Evolutionary conservation across 305 asterid genomes (phyloP), one percentile per base, ranked within the genome.

Genomic region (Solanum hybrid): DNA sequence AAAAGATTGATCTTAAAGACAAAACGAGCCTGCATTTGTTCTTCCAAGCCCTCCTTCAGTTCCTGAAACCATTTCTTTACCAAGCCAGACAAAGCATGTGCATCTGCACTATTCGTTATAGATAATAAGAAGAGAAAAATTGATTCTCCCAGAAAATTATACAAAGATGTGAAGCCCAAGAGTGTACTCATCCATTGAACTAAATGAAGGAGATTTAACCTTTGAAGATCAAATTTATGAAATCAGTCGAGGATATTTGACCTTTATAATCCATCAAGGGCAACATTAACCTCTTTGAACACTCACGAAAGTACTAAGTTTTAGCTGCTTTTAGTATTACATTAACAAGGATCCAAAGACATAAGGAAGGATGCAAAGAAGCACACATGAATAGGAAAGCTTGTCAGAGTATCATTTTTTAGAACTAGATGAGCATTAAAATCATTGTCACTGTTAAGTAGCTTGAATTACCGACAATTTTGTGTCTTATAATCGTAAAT

Each of bases 51-150:
- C 86, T 94, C 94, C 90, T 92, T 94, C 92, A 97, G 89, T 90
- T 97, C 98, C 91, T 69, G 98, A 86, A 94, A 91, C 99, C 99
- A 97, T 90, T 91, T 93, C 92, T 95, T 96, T 10, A 90, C 95
- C 89, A 97, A 94, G 90, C 94, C 93, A 88, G 91, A 89, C 89
- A 94, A 91, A 86, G 93, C 96, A 91, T 92, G 94, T 77, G 77
- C 85, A 93, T 96, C 99, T 97, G 98, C 90, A 91, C 89, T 66
- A 88, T 89, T 86, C 85, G 85, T 73, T 86, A 86, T 91, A 31
- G 93, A 87, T 37, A 87, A 82, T 66, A 89, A 37, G 82, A 89
- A 81, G 73, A 17, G 75, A 87, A 71, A 81, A 26, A 45, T n/a
- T 82, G 29, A 40, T 79, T 69, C 88, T 86, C 31, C 87, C 90